Evolutionary conservation across 306 rosid species (phyloP), one percentile per base, ranked within the genome.

Genomic region (Cyclanthera cordifolia): DNA sequence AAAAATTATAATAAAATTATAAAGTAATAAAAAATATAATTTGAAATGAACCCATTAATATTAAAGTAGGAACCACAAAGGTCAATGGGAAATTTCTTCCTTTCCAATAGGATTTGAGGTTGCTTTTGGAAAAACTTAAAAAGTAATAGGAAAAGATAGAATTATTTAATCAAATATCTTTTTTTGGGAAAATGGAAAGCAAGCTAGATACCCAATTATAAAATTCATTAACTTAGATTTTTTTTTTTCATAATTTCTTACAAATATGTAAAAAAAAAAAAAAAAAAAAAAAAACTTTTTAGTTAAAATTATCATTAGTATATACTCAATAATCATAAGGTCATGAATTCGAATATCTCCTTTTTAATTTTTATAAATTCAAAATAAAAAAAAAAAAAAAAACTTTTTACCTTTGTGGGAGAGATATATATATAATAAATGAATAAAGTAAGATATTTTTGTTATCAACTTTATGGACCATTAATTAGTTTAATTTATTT

Each of bases 121-220:
- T 19, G 50, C 68, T 39, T 61, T 61, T 34, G 15, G 39, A 61
- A 58, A 57, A 32, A 32, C 2, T 32, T 32, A 3, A 32, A 32
- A 32, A 32, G 37, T 32, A 7, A 7, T 32, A 32, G 37, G 37
- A 32, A 32, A 32, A 60, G 67, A 60, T n/a, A 37, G 27, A 34
- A 17, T 19, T 17, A 60, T 60, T 34, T 32, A 11, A 60, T 32
- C 34, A 60, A 60, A 60, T n/a, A 34, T 60, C 67, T 59, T 28
- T 9, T 34, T 58, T 25, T 56, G 41, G 64, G 21, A 27, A 60
- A 60, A 59, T 59, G 67, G 48, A 63, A 63, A 39, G 17, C 50
- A 37, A 39, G 8, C 51, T 63, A 63, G 69, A 63, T 39, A 39
- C 5, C 69, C 51, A 63, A 63, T 63, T 63, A 37, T 8, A 34